A percentile compares a stretch with the other conserved stretches of the same genome.
phyloP scores from a whole-genome alignment of 352 stramenopile genomes.

The Paralagenidium karlingii region DNA sequence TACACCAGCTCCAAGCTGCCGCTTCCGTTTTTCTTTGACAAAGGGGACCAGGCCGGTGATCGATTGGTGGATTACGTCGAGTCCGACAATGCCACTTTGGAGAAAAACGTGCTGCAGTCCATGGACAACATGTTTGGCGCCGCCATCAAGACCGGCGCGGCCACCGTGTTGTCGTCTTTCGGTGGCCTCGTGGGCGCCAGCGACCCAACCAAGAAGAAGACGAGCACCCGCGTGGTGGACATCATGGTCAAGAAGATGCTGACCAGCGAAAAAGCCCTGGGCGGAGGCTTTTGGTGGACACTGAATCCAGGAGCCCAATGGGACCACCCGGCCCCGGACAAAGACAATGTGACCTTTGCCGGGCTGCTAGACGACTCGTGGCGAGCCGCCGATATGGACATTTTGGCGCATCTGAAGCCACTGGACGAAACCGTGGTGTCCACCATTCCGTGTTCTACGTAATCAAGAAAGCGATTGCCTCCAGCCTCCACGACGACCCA shows the following conservation, averaged over 20 bases:
- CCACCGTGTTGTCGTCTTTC: constrained; percentile 72
- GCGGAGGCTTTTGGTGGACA: constrained; percentile 69
- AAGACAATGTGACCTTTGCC: constrained; percentile 26
- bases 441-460: constrained; percentile 43
- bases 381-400: constrained; percentile 54
- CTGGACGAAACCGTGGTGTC: constrained; percentile 52
- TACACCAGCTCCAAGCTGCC: constrained; percentile 51
- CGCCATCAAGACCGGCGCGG: constrained; percentile 37
- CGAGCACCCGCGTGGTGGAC: constrained; percentile 57
- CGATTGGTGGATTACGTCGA: constrained; percentile 55
- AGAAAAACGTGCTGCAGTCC: constrained; percentile 48
- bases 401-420: constrained; percentile 32
- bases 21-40: constrained; percentile 54
- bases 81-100: constrained; percentile 28
- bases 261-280: constrained; percentile 24
- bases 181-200: constrained; percentile 50
- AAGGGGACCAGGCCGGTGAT: constrained; percentile 24
- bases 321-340: constrained; percentile 61
- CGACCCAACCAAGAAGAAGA: constrained; percentile 41
- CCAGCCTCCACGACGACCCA: too few species aligned
- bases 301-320: constrained; percentile 71
- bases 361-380: constrained; percentile 66
- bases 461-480: constrained; percentile 1
- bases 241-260: constrained; percentile 53
- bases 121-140: constrained; percentile 78